Percentiles rank a stretch among this genome's conserved stretches.
These are phyloP conservation scores for Leptographium radiaticola DNA, from an alignment of 2,329 filamentous ascomycete species.

Conservation along the genomic window DNA sequence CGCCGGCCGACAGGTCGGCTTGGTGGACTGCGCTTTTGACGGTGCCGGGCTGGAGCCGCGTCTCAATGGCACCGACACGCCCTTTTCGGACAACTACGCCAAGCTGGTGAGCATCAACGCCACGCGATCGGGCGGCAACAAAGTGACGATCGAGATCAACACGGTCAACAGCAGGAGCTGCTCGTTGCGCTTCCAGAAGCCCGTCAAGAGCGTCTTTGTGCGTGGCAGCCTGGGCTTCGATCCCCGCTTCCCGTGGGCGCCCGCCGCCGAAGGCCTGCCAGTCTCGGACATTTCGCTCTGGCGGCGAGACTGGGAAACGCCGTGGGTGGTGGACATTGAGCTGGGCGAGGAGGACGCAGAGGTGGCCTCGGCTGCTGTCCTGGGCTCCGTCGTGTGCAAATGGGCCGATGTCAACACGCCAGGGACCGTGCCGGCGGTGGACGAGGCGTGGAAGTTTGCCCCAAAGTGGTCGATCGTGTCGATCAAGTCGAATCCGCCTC, in stretches of 20 bases:
- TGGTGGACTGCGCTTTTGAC: constrained; percentile 58
- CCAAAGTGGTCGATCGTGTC: constrained; percentile 69
- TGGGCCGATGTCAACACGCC: constrained; percentile 75
- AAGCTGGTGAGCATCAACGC: constrained; percentile 57
- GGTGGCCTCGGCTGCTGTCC: constrained; percentile 21
- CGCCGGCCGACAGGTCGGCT: constrained; percentile 29
- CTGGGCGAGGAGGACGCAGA: constrained; percentile 31
- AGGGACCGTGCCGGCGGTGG: constrained; percentile 66
- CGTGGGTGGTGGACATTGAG: constrained; percentile 63
- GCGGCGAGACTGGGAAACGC: constrained; percentile 64
- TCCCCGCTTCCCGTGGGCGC: constrained; percentile 39
- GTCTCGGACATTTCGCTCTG: constrained; percentile 63
- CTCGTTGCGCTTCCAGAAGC: constrained; percentile 56
- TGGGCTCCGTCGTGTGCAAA: constrained; percentile 59
- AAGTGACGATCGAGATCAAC: constrained; percentile 51
- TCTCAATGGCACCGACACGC: constrained; percentile 42
- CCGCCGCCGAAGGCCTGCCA: constrained; percentile 32
- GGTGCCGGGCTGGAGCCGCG: constrained; percentile 25
- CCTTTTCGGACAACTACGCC: constrained; percentile 37
- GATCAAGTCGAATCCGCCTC: constrained; percentile 56
- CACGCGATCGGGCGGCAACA: constrained; percentile 24
- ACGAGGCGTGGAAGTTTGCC: constrained; percentile 63
- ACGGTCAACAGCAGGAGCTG: constrained; percentile 71
- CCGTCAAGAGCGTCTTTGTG: constrained; percentile 52
- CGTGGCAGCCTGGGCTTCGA: constrained; percentile 47